Base-by-base conservation (phyloP, 2,329 filamentous ascomycete genomes). In the Alternaria novae-zelandiae region DNA sequence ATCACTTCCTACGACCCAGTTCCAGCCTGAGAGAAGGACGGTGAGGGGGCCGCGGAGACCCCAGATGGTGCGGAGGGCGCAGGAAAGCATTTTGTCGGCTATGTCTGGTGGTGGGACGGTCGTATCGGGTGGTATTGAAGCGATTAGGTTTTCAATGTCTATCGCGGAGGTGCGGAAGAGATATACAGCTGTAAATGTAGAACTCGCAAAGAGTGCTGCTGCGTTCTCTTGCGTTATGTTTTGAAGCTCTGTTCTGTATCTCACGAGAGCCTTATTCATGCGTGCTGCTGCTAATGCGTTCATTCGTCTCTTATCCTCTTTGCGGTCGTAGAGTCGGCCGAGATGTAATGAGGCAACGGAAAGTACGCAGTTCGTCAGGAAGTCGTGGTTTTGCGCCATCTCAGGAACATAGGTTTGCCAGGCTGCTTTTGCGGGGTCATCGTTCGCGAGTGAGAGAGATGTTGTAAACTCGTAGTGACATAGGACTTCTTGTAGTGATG, bases 271-370 rank as follows among this genome's bases (percentile, higher is more conserved):
- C 57, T 74, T 74, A 63, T 80, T 79, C 75, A 80, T 78, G 10
- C 75, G 70, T 3, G 70, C 67, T n/a, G 73, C 74, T 10, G 77
- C 75, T 8, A 77, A 49, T 2, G 69, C 67, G 21, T 70, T 72
- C 73, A 79, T 76, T 6, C 59, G 67, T 25, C 20, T 67, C 59
- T 69, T 73, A 11, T 68, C 69, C 21, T 60, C 66, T 58, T 51
- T 56, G 15, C 54, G 53, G 30, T 74, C 70, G 55, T 82, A 77
- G 5, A 82, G 65, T 28, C 80, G 79, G 12, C 79, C 80, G 10
- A 84, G 70, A 60, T 85, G 83, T 25, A 85, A 74, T 3, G 82
- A 82, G 12, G 83, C 79, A 13, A 85, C 70, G 2, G 83, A 81
- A 0, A 85, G 71, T 6, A 85, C 77, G 45, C 81, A 81, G 63